Conservation (phyloP, 768 basidiomycete genomes). For the Leccinum fibrillosum region DNA sequence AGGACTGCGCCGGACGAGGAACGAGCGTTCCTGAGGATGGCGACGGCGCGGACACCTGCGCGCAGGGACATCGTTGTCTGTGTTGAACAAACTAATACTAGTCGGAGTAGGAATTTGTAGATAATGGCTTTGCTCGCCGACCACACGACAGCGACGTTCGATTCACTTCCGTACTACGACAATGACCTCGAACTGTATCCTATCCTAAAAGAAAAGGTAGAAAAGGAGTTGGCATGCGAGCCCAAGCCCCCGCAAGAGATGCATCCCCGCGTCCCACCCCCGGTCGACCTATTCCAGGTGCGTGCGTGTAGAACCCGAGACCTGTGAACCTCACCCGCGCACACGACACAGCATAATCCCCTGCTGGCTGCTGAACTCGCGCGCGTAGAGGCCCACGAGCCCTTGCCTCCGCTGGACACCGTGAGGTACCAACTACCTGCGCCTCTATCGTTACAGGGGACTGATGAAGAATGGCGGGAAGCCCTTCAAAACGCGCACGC, state of each 20-base stretch:
- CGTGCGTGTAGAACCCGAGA: constrained; percentile 23
- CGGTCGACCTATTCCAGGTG: constrained; percentile 60
- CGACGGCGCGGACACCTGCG: constrained; percentile 42
- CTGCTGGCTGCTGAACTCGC: constrained; percentile 69
- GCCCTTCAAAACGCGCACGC: constrained; percentile 75
- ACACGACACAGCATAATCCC: constrained; percentile 53
- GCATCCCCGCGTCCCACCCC: constrained; percentile 71
- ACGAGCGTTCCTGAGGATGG: constrained; percentile 40
- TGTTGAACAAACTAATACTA: not conserved
- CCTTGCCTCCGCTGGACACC: constrained; percentile 65
- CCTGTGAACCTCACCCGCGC: not conserved
- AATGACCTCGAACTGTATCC: constrained; percentile 83
- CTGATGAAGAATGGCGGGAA: constrained; percentile 73
- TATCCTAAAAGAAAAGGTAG: constrained; percentile 68
- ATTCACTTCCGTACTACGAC: constrained; percentile 93
- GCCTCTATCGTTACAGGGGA: constrained; percentile 57
- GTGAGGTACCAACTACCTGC: constrained; percentile 72
- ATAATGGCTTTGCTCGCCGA: constrained; percentile 24
- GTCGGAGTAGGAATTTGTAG: constrained; percentile 30
- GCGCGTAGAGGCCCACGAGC: constrained; percentile 67
- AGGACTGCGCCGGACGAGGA: constrained; percentile 23
- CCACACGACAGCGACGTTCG: constrained; percentile 45
- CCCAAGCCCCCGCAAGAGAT: constrained; percentile 55
- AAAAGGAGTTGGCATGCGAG: constrained; percentile 72
- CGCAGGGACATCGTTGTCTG: constrained; percentile 40